Evolutionary conservation across 805 yeast species (phyloP), one percentile per base, ranked within the genome.

Genomic region (Komagataella populi): DNA sequence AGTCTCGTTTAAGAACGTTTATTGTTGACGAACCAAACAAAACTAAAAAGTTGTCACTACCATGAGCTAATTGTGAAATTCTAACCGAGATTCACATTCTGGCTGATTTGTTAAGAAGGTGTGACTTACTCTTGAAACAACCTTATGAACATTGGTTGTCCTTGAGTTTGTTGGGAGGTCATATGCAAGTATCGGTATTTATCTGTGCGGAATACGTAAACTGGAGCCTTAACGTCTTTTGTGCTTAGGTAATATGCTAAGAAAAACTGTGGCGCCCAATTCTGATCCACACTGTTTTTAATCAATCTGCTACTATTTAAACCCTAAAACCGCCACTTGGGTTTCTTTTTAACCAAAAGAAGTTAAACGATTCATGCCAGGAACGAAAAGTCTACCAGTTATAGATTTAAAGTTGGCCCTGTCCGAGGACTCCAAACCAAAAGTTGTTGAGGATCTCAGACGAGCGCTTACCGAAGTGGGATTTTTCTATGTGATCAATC

Each of bases 381-480:
- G 39, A 30, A 30, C 39, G 3, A 30, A 30, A 30, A 44, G 22
- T 4, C 50, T 76, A 43, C 79, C 79, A n/a, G 60, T 71, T 2
- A 54, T 79, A 8, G 82, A 78, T 56, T 61, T 76, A 24, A 49
- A 59, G 3, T 58, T 64, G 48, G 80, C 78, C 1, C 57, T 63
- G n/a, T 63, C 69, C 52, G 70, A 75, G 1, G 59, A 47, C 0
- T 70, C 74, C n/a, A 72, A 69, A 53, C 68, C 70, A 1, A 61
- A 65, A 55, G 69, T 80, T 51, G 64, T 78, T 16, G 63, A 43
- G 52, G 72, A 58, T 52, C 62, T 70, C 45, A 61, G 66, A 46
- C 58, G 73, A 55, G 82, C 83, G 0, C 63, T 79, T n/a, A 70
- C 78, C 51, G 66, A 73, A 36, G 75, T 80, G 17, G 85, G 85